phyloP scores from a whole-genome alignment of 345 rosid genomes.

The Rhizophora mangle region DNA sequence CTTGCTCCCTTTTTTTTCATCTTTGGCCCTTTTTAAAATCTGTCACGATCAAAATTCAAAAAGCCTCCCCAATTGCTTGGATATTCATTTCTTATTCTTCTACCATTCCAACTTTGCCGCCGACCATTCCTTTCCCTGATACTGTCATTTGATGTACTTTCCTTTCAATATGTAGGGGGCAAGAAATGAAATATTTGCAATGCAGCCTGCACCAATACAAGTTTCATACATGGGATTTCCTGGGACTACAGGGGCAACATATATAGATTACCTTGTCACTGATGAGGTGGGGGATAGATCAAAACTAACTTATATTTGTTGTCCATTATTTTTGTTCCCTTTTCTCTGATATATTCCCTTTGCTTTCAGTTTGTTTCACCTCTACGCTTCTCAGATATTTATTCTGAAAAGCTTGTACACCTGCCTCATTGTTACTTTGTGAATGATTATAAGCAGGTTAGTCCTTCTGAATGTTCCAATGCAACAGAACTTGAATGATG shows the following conservation, averaged over 20 bases:
- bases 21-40: no score
- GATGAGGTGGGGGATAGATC: slow-evolving; percentile 63
- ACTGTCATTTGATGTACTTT: no score
- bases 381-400: slow-evolving; percentile 59
- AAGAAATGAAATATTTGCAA: slow-evolving; percentile 93
- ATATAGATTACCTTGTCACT: slow-evolving; percentile 91
- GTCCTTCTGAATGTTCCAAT: slow-evolving; percentile 1
- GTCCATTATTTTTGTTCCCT: not conserved
- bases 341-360: slow-evolving; percentile 7
- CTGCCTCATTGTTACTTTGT: slow-evolving; percentile 98
- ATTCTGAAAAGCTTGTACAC: slow-evolving; percentile 96
- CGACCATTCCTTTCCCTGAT: no score
- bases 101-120: no score
- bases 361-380: slow-evolving; percentile 88
- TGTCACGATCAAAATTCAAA: no score
- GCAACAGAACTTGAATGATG: not conserved
- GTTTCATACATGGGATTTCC: slow-evolving; percentile 99
- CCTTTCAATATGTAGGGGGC: slow-evolving; percentile 65
- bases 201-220: slow-evolving; percentile 98
- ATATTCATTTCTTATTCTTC: no score
- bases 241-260: slow-evolving; percentile 94
- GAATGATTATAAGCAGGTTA: slow-evolving; percentile 96
- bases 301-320: not conserved
- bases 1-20: no score
- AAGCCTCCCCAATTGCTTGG: no score